Conservation (phyloP, 768 basidiomycete species). For the Lactarius quietus region DNA sequence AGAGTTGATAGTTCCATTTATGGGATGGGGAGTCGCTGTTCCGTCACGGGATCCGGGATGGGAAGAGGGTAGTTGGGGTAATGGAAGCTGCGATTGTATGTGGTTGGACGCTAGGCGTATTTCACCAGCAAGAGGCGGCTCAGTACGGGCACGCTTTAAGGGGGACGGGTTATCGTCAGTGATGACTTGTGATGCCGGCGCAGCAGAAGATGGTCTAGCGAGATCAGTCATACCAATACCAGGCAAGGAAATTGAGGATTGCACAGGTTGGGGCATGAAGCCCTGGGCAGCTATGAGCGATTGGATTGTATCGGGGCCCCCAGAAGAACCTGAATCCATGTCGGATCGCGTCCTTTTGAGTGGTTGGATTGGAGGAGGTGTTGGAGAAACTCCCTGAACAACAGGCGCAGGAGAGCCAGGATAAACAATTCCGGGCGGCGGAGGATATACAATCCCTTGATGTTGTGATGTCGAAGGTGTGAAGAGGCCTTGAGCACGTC, state of each 20-base stretch:
- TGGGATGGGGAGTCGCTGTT: constrained; percentile 21
- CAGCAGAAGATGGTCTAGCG: constrained; percentile 49
- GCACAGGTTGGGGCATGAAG: constrained; percentile 21
- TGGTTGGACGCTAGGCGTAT: constrained; percentile 4
- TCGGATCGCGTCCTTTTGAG: constrained; percentile 67
- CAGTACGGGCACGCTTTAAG: constrained; percentile 66
- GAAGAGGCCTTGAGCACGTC: constrained; percentile 80
- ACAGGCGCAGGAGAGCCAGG: constrained; percentile 47
- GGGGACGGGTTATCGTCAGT: constrained; percentile 66
- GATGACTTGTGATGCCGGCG: constrained; percentile 40
- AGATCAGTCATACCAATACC: constrained; percentile 48
- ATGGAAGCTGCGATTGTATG: constrained; percentile 30
- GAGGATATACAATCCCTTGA: constrained; percentile 46
- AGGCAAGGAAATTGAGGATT: constrained; percentile 34
- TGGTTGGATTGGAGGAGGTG: constrained; percentile 37
- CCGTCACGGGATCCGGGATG: constrained; percentile 32
- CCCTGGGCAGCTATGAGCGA: constrained; percentile 28
- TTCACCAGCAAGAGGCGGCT: constrained; percentile 33
- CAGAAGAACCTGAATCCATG: constrained; percentile 49
- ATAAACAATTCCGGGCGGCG: constrained; percentile 50
- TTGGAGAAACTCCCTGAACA: constrained; percentile 32
- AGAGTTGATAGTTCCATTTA: constrained; percentile 20
- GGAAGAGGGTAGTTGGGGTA: constrained; percentile 27
- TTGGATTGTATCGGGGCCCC: constrained; percentile 17
- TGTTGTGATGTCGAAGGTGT: constrained; percentile 73